These are phyloP conservation scores for Solanum infundibuliforme DNA, from an alignment of 257 asterid genomes.

Conservation along the genomic window DNA sequence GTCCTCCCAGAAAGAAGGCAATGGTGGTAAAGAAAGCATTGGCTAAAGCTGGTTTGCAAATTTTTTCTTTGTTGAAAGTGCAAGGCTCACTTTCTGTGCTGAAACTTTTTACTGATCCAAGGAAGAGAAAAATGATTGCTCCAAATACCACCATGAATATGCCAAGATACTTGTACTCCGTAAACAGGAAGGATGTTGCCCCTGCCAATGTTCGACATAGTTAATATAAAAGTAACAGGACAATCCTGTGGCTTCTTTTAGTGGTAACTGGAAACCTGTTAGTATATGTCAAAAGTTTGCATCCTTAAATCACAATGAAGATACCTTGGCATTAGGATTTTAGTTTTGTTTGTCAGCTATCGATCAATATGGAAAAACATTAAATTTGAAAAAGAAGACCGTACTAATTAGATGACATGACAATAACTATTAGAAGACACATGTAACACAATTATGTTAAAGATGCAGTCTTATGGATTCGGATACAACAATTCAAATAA, in stretches of 20 bases:
- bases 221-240: not conserved
- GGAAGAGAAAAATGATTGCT: slow-evolving; percentile 34
- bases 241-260: not conserved
- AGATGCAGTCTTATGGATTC: not conserved
- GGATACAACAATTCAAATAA: not conserved
- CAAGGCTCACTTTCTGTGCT: slow-evolving; percentile 36
- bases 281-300: not conserved
- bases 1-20: slow-evolving; percentile 31
- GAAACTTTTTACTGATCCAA: slow-evolving; percentile 43
- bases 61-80: slow-evolving; percentile 24
- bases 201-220: slow-evolving; percentile 10
- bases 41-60: slow-evolving; percentile 45
- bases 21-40: slow-evolving; percentile 36
- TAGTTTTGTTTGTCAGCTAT: not conserved
- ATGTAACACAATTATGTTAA: not conserved
- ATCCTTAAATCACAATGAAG: not conserved
- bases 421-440: not conserved
- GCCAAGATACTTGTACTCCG: slow-evolving; percentile 39
- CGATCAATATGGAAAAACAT: not conserved
- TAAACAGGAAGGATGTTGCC: slow-evolving; percentile 44
- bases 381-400: not conserved
- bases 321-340: not conserved
- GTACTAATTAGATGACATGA: not conserved
- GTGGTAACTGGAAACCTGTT: not conserved
- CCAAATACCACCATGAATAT: slow-evolving; percentile 42